These are phyloP conservation scores for Alisma plantagoaquatica DNA, from an alignment of 106 monocot species.

Conservation along the genomic window DNA sequence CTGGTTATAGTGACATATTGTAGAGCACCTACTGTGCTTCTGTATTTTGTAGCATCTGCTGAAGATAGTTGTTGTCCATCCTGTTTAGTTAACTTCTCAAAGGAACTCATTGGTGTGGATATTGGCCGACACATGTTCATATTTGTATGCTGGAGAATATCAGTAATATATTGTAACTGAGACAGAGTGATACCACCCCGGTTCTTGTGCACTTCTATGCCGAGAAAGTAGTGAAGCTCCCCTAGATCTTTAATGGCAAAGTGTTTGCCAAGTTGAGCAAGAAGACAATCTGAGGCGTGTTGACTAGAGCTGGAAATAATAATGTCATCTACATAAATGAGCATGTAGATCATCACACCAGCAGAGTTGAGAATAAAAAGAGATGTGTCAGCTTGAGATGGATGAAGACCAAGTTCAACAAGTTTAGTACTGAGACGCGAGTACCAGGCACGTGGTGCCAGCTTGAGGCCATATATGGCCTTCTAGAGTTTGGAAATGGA, in stretches of 20 bases:
- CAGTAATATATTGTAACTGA: neutral
- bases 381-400: neutral
- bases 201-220: neutral
- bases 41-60: neutral
- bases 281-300: no score
- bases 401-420: neutral
- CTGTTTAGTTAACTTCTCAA: neutral
- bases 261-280: neutral
- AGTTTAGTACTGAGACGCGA: neutral
- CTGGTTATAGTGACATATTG: neutral
- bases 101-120: neutral
- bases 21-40: neutral
- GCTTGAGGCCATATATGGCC: no score
- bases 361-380: neutral
- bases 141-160: neutral
- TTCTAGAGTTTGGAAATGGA: no score
- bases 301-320: neutral
- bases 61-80: neutral
- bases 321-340: neutral
- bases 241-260: constrained; percentile 1
- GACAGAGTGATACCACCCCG: neutral
- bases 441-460: neutral
- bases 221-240: neutral
- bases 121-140: neutral
- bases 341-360: neutral